A percentile compares a stretch with the other conserved stretches of the same genome.
Conservation (phyloP, 768 basidiomycete species). For the Megacollybia marginata region DNA sequence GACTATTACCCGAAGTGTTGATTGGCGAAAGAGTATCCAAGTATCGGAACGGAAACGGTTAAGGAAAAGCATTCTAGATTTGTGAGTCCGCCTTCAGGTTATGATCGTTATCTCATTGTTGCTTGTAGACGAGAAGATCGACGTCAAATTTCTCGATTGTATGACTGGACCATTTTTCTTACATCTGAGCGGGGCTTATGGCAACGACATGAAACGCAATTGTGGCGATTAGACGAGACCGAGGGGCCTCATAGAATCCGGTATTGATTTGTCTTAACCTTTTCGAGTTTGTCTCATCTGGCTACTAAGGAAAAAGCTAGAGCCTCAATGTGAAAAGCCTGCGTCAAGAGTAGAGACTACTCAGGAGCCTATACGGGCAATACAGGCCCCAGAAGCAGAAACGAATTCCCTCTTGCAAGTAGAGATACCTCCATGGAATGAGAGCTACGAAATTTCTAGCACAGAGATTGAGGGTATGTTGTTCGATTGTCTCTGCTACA, state of each 20-base stretch:
- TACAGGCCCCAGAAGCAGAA: conserved; percentile 46
- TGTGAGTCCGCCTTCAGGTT: conserved; percentile 35
- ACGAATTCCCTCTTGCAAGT: conserved; percentile 40
- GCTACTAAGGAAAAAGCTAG: conserved; percentile 61
- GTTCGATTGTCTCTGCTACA: conserved; percentile 2
- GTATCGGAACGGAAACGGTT: conserved; percentile 65
- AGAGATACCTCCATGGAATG: conserved; percentile 70
- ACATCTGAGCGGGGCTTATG: conserved; percentile 80
- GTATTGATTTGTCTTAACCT: conserved; percentile 27
- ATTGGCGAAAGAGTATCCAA: conserved; percentile 69
- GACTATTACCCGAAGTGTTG: conserved; percentile 52
- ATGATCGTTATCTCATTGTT: background rate
- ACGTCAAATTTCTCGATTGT: conserved; percentile 54
- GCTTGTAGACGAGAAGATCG: conserved; percentile 65
- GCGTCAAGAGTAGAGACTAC: conserved; percentile 40
- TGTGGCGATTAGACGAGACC: conserved; percentile 86
- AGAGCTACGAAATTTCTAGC: conserved; percentile 60
- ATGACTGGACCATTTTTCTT: conserved; percentile 54
- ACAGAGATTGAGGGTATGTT: conserved; percentile 52
- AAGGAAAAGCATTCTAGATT: conserved; percentile 64
- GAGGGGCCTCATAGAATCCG: conserved; percentile 85
- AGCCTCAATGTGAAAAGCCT: conserved; percentile 47
- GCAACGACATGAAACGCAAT: conserved; percentile 43
- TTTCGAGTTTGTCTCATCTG: background rate
- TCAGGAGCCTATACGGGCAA: conserved; percentile 37